A percentile compares a stretch with the other conserved stretches of the same genome.
These are phyloP conservation scores for Musa schizocarpa DNA, from an alignment of 176 grass and related monocot genomes.

Conservation along the genomic window DNA sequence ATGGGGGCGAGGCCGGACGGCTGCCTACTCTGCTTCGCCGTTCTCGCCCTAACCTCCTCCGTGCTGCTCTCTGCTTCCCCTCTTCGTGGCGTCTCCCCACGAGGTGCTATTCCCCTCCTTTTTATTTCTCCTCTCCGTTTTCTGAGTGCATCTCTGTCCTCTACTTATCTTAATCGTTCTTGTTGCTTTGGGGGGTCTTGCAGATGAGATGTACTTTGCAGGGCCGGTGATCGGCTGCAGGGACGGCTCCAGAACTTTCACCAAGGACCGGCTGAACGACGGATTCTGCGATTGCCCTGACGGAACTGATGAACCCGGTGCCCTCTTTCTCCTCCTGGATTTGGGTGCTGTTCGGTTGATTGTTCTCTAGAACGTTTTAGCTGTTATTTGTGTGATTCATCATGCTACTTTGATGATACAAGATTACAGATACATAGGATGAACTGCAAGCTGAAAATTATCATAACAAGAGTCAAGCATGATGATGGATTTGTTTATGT, in stretches of 20 bases:
- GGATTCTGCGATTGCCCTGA: conserved; percentile 78
- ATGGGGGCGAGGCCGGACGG: neutral
- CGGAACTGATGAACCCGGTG: conserved; percentile 81
- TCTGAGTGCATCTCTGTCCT: neutral
- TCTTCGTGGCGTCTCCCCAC: conserved; percentile 51
- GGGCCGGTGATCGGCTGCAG: conserved; percentile 64
- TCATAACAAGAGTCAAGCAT: too few relatives aligned
- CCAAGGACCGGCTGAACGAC: conserved; percentile 64
- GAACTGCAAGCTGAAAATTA: too few relatives aligned
- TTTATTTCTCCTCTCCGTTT: neutral
- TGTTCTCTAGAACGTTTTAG: too few relatives aligned
- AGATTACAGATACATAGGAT: too few relatives aligned
- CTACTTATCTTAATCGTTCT: neutral
- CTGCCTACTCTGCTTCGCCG: conserved; percentile 22
- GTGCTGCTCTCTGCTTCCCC: conserved; percentile 18
- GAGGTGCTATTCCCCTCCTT: conserved; percentile 22
- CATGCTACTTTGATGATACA: too few relatives aligned
- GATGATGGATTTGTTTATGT: too few relatives aligned
- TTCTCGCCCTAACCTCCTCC: conserved; percentile 29
- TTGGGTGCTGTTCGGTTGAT: neutral
- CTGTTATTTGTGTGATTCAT: too few relatives aligned
- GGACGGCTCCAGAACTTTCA: conserved; percentile 64
- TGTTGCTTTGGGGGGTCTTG: conserved; percentile 11
- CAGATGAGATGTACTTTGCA: conserved; percentile 72
- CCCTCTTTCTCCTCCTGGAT: neutral